These are phyloP conservation scores for Leptosphaerulina australis DNA, from an alignment of 2,329 filamentous ascomycete genomes.

Conservation along the genomic window DNA sequence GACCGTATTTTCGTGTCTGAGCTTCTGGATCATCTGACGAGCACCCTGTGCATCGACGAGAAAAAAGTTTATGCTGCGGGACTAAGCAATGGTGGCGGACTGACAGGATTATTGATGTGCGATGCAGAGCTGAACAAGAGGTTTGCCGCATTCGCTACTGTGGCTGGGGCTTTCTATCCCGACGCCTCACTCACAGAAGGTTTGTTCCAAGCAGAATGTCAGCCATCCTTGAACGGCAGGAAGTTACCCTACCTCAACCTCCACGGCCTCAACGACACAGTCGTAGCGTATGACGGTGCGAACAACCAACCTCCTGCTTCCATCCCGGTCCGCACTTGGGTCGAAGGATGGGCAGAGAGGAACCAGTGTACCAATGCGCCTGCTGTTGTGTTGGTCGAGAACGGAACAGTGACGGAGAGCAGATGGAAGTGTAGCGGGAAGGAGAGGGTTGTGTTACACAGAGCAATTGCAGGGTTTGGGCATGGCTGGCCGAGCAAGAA, in stretches of 20 bases:
- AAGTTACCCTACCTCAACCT: conserved; percentile 28
- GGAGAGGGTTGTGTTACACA: conserved; percentile 24
- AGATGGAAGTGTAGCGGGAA: conserved; percentile 25
- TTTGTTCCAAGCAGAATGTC: conserved; percentile 25
- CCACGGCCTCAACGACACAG: conserved; percentile 28
- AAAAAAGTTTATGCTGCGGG: conserved; percentile 54
- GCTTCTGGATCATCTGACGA: conserved; percentile 47
- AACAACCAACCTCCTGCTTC: conserved; percentile 22
- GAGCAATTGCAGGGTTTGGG: conserved; percentile 26
- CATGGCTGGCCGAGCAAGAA: conserved; percentile 33
- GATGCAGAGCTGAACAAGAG: conserved; percentile 44
- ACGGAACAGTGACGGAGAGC: conserved; percentile 18
- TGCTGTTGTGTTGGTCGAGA: conserved; percentile 6
- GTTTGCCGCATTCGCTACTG: conserved; percentile 57
- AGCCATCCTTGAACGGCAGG: conserved; percentile 6
- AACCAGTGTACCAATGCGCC: conserved; percentile 14
- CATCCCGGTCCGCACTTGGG: conserved; percentile 24
- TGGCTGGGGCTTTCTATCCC: conserved; percentile 54
- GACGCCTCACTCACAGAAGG: conserved; percentile 23
- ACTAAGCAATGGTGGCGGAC: conserved; percentile 61
- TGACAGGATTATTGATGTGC: conserved; percentile 56
- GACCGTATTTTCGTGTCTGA: conserved; percentile 54
- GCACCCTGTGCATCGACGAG: conserved; percentile 53
- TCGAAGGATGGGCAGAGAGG: conserved; percentile 18
- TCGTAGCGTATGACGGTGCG: conserved; percentile 33